phyloP scores from a whole-genome alignment of 345 rosid genomes.

The Eucalyptus regnans region DNA sequence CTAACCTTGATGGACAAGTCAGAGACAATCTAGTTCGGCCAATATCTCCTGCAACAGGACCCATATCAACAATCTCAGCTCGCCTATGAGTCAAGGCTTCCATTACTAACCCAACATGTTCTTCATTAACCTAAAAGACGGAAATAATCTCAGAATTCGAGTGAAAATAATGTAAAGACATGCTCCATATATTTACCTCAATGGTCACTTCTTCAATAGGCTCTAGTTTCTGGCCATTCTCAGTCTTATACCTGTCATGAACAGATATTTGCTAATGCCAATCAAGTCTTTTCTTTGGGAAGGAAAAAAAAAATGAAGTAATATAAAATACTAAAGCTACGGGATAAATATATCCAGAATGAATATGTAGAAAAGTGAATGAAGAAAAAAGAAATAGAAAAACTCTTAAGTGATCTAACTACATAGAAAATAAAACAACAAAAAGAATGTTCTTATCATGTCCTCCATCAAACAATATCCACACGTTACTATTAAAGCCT shows the following conservation, averaged over 20 bases:
- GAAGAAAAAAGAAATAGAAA: not conserved
- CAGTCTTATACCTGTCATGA: slow-evolving; percentile 65
- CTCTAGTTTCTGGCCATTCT: slow-evolving; percentile 59
- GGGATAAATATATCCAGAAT: not conserved
- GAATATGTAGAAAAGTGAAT: not conserved
- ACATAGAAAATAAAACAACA: not conserved
- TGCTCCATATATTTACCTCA: slow-evolving; percentile 33
- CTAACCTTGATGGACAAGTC: slow-evolving; percentile 94
- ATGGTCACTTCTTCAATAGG: slow-evolving; percentile 94
- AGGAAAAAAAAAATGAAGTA: not conserved
- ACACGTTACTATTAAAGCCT: not conserved
- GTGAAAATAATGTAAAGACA: not conserved
- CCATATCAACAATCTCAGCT: slow-evolving; percentile 80
- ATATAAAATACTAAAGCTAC: not conserved
- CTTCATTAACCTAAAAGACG: slow-evolving; percentile 56
- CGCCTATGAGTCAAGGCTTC: slow-evolving; percentile 96
- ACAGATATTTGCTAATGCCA: not conserved
- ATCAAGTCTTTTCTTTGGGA: not conserved
- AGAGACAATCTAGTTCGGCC: slow-evolving; percentile 84
- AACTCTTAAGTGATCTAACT: not conserved
- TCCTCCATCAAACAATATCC: not conserved
- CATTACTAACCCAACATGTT: slow-evolving; percentile 85
- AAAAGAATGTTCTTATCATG: not conserved
- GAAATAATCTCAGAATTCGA: not conserved
- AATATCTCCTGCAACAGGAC: slow-evolving; percentile 82